A percentile compares a stretch with the other conserved stretches of the same genome.
These are phyloP conservation scores for Penicillium carneum DNA, from an alignment of 2,329 filamentous ascomycete species.

Conservation along the genomic window DNA sequence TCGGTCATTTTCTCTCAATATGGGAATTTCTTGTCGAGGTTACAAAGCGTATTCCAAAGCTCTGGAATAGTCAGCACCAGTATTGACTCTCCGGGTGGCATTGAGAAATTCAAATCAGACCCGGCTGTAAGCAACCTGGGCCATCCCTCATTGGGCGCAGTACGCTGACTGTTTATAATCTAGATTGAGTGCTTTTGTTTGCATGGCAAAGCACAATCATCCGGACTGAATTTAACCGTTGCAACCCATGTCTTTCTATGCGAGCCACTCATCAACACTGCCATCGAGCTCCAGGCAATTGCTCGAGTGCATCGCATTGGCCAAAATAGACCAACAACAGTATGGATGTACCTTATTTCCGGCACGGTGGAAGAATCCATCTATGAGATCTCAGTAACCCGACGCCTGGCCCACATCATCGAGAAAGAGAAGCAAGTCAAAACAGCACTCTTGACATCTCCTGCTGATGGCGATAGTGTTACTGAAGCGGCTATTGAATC, in stretches of 20 bases:
- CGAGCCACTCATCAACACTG: conserved; percentile 91
- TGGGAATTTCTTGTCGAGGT: conserved; percentile 77
- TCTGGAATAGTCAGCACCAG: conserved; percentile 77
- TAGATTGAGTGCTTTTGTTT: conserved; percentile 82
- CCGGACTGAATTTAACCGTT: conserved; percentile 88
- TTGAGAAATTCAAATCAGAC: conserved; percentile 78
- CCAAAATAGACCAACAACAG: conserved; percentile 83
- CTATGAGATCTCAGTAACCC: conserved; percentile 80
- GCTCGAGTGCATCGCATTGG: conserved; percentile 94
- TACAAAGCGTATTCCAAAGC: conserved; percentile 71
- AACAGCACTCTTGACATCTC: conserved; percentile 24
- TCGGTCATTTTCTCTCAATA: conserved; percentile 95
- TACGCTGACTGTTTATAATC: conserved; percentile 30
- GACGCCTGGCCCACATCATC: conserved; percentile 79
- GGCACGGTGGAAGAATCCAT: conserved; percentile 92
- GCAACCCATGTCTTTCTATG: conserved; percentile 94
- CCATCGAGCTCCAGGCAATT: conserved; percentile 92
- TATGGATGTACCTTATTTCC: conserved; percentile 93
- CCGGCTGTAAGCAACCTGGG: conserved; percentile 55
- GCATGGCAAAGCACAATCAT: conserved; percentile 86
- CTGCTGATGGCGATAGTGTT: conserved; percentile 10
- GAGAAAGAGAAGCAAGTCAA: conserved; percentile 49
- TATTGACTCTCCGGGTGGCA: conserved; percentile 73
- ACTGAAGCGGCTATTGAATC: conserved; percentile 74
- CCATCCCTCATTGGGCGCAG: neutral